Evolutionary conservation across 768 basidiomycete genomes (phyloP).

Genomic region (Porphyrellus cyaneotinctus): DNA sequence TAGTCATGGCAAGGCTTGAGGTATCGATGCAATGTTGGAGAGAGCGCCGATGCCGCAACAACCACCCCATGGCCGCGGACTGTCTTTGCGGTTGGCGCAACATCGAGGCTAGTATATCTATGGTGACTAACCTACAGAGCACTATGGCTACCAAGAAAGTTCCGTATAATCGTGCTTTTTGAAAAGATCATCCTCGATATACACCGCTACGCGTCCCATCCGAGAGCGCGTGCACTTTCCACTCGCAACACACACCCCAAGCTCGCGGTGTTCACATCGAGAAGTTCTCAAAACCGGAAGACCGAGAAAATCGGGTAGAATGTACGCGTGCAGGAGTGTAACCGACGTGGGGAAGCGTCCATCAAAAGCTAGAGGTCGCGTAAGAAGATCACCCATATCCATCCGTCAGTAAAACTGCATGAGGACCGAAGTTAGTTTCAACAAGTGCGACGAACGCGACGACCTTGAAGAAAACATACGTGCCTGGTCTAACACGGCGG

Average conservation of each 20-base stretch:
- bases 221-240: neutral
- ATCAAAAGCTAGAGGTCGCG: neutral
- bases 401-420: slow-evolving; percentile 23
- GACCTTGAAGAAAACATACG: neutral
- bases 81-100: neutral
- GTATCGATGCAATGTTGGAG: too few species aligned
- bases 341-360: neutral
- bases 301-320: neutral
- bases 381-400: slow-evolving; percentile 1
- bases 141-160: neutral
- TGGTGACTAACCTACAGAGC: neutral
- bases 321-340: neutral
- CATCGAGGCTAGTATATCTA: neutral
- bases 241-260: neutral
- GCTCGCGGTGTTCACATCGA: neutral
- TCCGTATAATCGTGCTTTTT: neutral
- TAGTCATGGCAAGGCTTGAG: too few species aligned
- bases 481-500: slow-evolving; percentile 26
- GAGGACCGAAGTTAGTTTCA: too few species aligned
- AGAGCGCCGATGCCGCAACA: too few species aligned
- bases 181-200: neutral
- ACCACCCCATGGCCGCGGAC: too few species aligned
- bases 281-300: neutral
- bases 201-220: neutral
- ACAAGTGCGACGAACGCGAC: neutral